Evolutionary conservation across 805 yeast species (phyloP).

Genomic region (Millerozyma miso): DNA sequence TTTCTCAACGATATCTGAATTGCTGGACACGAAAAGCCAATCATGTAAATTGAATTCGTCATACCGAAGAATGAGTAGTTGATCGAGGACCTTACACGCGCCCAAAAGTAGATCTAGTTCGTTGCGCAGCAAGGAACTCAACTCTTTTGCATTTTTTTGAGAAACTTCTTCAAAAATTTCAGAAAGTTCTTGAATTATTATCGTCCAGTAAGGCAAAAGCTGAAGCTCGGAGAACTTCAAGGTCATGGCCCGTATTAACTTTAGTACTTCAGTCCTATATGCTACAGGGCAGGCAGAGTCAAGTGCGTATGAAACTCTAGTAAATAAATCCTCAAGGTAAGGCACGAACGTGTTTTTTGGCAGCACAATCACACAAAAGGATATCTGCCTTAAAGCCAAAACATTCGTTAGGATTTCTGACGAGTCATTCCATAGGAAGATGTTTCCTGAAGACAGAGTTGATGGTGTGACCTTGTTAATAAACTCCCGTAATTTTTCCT

Average conservation of each 20-base stretch:
- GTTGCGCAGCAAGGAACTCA: constrained; percentile 25
- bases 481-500: constrained; percentile 50
- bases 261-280: constrained; percentile 43
- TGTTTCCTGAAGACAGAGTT: constrained; percentile 45
- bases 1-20: constrained; percentile 52
- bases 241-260: constrained; percentile 61
- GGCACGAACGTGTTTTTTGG: constrained; percentile 54
- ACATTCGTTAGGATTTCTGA: constrained; percentile 55
- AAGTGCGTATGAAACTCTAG: constrained; percentile 29
- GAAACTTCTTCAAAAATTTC: constrained; percentile 41
- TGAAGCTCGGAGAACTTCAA: constrained; percentile 61
- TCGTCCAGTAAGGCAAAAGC: constrained; percentile 65
- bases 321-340: constrained; percentile 45
- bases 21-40: constrained; percentile 82
- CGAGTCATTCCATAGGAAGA: constrained; percentile 68
- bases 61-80: constrained; percentile 57
- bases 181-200: constrained; percentile 59
- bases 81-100: constrained; percentile 77
- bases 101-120: constrained; percentile 45
- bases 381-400: constrained; percentile 54
- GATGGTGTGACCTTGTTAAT: constrained; percentile 26
- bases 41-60: constrained; percentile 78
- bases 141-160: constrained; percentile 19
- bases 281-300: constrained; percentile 27
- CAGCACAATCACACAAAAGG: constrained; percentile 59